phyloP scores from a whole-genome alignment of 1,284 basidiomycete species.

The Cutaneotrichosporon sp. region DNA sequence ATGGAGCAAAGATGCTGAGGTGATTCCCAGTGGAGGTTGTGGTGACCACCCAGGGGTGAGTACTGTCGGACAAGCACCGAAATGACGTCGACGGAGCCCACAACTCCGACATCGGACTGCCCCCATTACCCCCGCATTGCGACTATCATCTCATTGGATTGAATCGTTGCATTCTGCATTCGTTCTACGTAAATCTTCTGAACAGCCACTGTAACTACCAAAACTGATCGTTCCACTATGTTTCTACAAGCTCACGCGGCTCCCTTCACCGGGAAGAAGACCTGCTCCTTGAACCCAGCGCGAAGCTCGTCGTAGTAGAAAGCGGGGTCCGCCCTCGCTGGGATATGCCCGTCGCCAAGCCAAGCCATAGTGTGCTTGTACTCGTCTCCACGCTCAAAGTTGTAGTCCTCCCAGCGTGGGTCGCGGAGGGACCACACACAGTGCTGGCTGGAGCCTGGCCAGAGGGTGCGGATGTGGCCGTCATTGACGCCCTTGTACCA shows the following conservation, averaged over 20 bases:
- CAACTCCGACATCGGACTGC: too few species aligned
- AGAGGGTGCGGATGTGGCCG: slow-evolving; percentile 16
- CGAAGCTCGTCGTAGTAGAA: slow-evolving; percentile 11
- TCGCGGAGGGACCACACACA: slow-evolving; percentile 24
- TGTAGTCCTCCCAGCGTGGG: slow-evolving; percentile 41
- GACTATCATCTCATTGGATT: too few species aligned
- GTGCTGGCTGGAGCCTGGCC: slow-evolving; percentile 20
- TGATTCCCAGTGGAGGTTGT: too few species aligned
- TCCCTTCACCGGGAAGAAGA: background rate
- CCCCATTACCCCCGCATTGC: too few species aligned
- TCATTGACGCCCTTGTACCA: slow-evolving; percentile 27
- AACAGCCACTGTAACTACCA: too few species aligned
- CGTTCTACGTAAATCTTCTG: too few species aligned
- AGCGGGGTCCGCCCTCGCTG: slow-evolving; percentile 3
- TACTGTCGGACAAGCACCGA: too few species aligned
- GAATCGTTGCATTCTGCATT: too few species aligned
- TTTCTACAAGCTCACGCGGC: background rate
- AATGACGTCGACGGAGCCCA: too few species aligned
- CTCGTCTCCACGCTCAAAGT: slow-evolving; percentile 12
- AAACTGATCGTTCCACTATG: too few species aligned
- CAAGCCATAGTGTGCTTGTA: slow-evolving; percentile 13
- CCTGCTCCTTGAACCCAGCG: slow-evolving; percentile 3
- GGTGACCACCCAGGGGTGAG: too few species aligned
- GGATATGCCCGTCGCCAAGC: slow-evolving; percentile 15
- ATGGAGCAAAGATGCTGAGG: too few species aligned